Evolutionary conservation across 163 green algal genomes (phyloP).

Genomic region (Chlorella variabilis): DNA sequence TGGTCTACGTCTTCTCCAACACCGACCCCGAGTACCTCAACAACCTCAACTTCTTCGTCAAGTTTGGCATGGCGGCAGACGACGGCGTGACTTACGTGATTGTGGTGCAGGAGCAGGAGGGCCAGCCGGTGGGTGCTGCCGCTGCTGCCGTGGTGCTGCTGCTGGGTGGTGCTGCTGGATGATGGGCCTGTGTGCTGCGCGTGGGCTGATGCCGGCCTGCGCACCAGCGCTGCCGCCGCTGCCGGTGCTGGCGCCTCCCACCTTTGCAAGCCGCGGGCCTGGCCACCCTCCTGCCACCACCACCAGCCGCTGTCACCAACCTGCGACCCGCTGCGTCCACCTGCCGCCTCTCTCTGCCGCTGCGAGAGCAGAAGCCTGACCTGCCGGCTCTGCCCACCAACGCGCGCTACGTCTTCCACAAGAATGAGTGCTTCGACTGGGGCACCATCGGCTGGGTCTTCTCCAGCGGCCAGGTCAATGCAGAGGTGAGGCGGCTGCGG

Average conservation of each 20-base stretch:
- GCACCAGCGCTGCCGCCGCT: too few relatives aligned
- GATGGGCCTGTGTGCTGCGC: too few relatives aligned
- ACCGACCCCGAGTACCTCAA: constrained; percentile 61
- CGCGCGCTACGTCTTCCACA: constrained; percentile 48
- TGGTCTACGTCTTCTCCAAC: constrained; percentile 64
- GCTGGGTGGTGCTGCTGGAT: not conserved
- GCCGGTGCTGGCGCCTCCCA: too few relatives aligned
- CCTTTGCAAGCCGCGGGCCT: too few relatives aligned
- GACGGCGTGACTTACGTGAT: constrained; percentile 63
- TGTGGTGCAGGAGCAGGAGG: constrained; percentile 51
- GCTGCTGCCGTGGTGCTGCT: not conserved
- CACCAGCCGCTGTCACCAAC: not conserved
- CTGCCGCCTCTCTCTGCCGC: not conserved
- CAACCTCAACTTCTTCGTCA: constrained; percentile 60
- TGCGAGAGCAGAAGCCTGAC: constrained; percentile 3
- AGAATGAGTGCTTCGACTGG: constrained; percentile 64
- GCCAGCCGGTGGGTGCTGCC: not conserved
- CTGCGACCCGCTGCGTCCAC: not conserved
- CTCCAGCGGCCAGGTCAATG: constrained; percentile 28
- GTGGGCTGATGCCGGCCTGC: too few relatives aligned
- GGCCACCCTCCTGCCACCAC: not conserved
- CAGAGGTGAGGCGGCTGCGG: not conserved
- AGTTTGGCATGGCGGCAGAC: constrained; percentile 55
- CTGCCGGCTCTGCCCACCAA: constrained; percentile 55
- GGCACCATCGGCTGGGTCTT: constrained; percentile 68